These are phyloP conservation scores for Blastobotrys apis DNA, from an alignment of 1,139 yeast species.

Conservation along the genomic window DNA sequence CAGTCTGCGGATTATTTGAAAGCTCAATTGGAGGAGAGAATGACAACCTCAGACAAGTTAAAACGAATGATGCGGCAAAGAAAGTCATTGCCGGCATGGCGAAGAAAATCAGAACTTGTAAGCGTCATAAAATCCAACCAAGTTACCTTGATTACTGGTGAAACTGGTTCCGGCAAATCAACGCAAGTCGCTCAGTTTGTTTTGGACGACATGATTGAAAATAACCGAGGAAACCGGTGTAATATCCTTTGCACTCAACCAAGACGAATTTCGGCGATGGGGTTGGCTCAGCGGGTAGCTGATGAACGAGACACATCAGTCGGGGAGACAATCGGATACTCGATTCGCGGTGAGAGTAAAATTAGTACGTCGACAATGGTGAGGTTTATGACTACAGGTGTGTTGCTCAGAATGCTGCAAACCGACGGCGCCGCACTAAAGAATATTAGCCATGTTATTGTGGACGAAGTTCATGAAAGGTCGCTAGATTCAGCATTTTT, in stretches of 20 bases:
- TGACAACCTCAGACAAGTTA: conserved; percentile 26
- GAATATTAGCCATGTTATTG: conserved; percentile 63
- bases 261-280: conserved; percentile 90
- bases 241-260: conserved; percentile 90
- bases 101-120: conserved; percentile 53
- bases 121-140: conserved; percentile 52
- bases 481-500: conserved; percentile 88
- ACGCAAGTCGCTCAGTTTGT: conserved; percentile 90
- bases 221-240: conserved; percentile 42
- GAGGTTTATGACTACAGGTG: conserved; percentile 90
- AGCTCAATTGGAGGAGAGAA: conserved; percentile 16
- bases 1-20: conserved; percentile 18
- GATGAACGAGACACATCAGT: conserved; percentile 67
- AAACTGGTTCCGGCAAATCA: conserved; percentile 95
- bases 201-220: conserved; percentile 50
- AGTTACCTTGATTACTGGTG: conserved; percentile 84
- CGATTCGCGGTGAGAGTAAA: conserved; percentile 84
- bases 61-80: conserved; percentile 44
- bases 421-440: conserved; percentile 40
- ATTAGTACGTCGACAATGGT: conserved; percentile 60
- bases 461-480: conserved; percentile 95
- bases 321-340: conserved; percentile 82
- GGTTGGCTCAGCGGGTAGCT: conserved; percentile 88
- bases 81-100: conserved; percentile 76
- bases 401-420: conserved; percentile 79